Base-by-base conservation (phyloP, 805 yeast species). In the Kuraishia hungarica region DNA sequence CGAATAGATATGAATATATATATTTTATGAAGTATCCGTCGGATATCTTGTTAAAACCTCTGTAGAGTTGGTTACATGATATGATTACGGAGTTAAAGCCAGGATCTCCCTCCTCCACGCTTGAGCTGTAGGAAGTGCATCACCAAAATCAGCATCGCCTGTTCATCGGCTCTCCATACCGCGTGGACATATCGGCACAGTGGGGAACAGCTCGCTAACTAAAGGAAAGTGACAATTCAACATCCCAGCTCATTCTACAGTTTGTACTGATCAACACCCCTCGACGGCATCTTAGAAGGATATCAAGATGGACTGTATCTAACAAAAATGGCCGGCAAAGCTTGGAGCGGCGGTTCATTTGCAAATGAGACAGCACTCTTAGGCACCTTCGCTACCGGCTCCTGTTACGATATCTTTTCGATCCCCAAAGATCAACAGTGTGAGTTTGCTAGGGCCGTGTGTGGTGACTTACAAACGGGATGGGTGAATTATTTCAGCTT, bases 391-490 rank as follows among this genome's bases (percentile, higher is more conserved):
- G 43, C 43, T 35, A 35, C 43, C 17, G 17, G 43, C 43, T 35
- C 59, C 1, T 66, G 69, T 53, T 62, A 61, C 19, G 53, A 60
- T 10, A 57, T 66, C 2, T 59, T 57, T 39, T n/a, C n/a, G 8
- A 24, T 67, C 19, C 64, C 67, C 1, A 15, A 19, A 6, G 39
- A 43, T 7, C 62, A 68, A 1, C 70, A 66, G 51, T 71, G 75
- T 52, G 26, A 51, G 13, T 68, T 64, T 59, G 72, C 64, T 3
- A 55, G 53, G 6, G 53, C 55, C 6, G 54, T 67, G 19, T 71
- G 74, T 54, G 51, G 47, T 13, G 67, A 61, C 1, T 59, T 63
- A 39, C 61, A 62, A 39, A 55, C 65, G 1, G 73, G 73, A 1
- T 28, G 60, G 15, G 3, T 71, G 2, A 60, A 69, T 51, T 63